Base-by-base conservation (phyloP, 1,284 basidiomycete genomes). In the Coniophora puteana region DNA sequence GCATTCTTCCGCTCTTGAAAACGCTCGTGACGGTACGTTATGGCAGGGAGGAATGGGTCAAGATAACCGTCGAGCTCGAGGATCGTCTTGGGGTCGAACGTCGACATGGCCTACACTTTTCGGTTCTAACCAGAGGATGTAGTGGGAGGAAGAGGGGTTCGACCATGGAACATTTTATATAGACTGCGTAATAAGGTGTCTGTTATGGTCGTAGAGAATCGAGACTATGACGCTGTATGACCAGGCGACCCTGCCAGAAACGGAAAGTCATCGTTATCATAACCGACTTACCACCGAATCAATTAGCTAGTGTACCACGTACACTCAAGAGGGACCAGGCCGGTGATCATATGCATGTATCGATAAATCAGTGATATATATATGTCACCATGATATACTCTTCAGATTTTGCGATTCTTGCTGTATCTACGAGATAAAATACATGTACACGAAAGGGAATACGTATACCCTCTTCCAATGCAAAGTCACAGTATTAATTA, bases 1-100 rank as follows among this genome's bases (percentile, higher is more conserved):
- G 65, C 68, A 51, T 83, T 72, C 52, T 87, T 85, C 80, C 86
- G 89, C 51, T 79, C 72, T 43, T 78, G 72, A 69, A 83, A 95
- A 32, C 68, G 65, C 33, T 79, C 74, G 64, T 90, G 78, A 36
- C 93, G 79, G 50, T 78, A 71, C 43, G 80, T 68, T 61, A 96
- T 85, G 34, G 80, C 75, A 17, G 76, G 71, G 27, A 87, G 71
- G 59, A 87, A 81, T 2, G 84, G 83, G 53, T 85, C 79, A 28
- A 96, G 81, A 70, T 86, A 89, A 13, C 72, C 68, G 58, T 90
- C 88, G 50, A 79, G 65, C 32, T 74, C 64, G 44, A 84, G 66
- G 27, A 89, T 67, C 30, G 67, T 61, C 55, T 80, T 66, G 8
- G 74, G 62, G 48, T 80, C 71, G 46, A 87, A 63, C 23, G 67